Evolutionary conservation across 257 asterid genomes (phyloP), one percentile per base, ranked within the genome.

Genomic region (Jasminum sambac): DNA sequence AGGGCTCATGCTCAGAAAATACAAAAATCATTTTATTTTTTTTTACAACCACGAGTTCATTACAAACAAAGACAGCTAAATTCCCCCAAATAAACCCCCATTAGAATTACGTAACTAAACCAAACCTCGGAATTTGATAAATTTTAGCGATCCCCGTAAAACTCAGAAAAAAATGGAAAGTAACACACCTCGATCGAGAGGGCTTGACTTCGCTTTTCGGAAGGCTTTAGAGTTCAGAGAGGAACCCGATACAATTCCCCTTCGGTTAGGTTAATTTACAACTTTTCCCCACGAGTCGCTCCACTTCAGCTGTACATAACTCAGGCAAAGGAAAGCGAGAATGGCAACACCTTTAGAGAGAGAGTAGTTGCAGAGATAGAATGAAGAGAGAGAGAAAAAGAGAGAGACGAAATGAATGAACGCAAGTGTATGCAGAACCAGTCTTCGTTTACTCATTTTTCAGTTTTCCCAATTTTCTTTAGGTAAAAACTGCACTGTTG

Each of bases 191-290:
- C 61, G 86, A 88, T 88, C 89, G 84, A 76, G 67, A 68, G 72
- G 69, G 71, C 79, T 75, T 77, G 79, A 85, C 86, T 83, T 77
- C 57, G n/a, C 61, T 69, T 64, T 30, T 10, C 42, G 65, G 76
- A 67, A 16, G 67, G 67, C 58, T 67, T 70, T 23, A 21, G 46
- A 70, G 65, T 67, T 70, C 37, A 21, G 46, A 70, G 65, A 61
- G 26, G 62, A 23, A 74, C 76, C 78, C 82, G 75, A 74, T 48
- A 24, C 65, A 71, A 46, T 59, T 19, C 63, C 65, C 37, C 59
- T 44, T 43, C 14, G 23, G 14, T 55, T 21, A 55, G 36, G 26
- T 46, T 11, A 69, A 77, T n/a, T 76, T 52, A 69, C 81, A 69
- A 64, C 41, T 40, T 50, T 25, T 50, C 46, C 70, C 80, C 72